Base-by-base conservation (phyloP, 225 moss, liverwort and hornwort genomes). In the Takakia lepidozioides region DNA sequence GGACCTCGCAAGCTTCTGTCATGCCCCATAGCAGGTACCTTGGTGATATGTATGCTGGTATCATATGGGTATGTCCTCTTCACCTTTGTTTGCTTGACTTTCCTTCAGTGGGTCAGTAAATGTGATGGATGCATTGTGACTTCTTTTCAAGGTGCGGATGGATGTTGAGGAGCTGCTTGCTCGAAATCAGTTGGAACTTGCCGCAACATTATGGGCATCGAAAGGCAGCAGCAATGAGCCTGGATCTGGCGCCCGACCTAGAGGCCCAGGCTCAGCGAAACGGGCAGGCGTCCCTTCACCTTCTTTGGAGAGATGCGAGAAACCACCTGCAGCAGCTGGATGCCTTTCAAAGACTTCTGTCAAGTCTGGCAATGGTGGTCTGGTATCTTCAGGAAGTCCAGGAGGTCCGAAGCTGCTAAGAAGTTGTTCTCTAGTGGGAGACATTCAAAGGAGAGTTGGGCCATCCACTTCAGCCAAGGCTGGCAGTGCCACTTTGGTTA, bases 121-220 rank as follows among this genome's bases (percentile, higher is more conserved):
- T n/a, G n/a, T n/a, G n/a, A n/a, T n/a, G n/a, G n/a, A n/a, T n/a
- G n/a, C n/a, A n/a, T n/a, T n/a, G n/a, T n/a, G n/a, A n/a, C n/a
- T n/a, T n/a, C n/a, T n/a, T n/a, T n/a, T n/a, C n/a, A n/a, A n/a
- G n/a, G n/a, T n/a, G n/a, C n/a, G n/a, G n/a, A 17, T 51, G 30
- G 50, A 51, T 7, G 50, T 46, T 5, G 45, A 16, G 32, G 30
- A 51, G 32, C 29, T 34, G n/a, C 30, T 19, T 19, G 50, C 32
- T 30, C 18, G 32, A 20, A 35, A 51, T 34, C 30, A 22, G 50
- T 20, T 51, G 3, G 19, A 9, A 19, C 19, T 8, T 32, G 6
- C 50, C 21, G 30, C 50, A 34, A 21, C 21, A 10, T 10, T 23
- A 21, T 10, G 10, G 10, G 19, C 20, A 8, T 20, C 30, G 5